Base-by-base conservation (phyloP, 345 rosid species). In the Anastatica hierochuntica region DNA sequence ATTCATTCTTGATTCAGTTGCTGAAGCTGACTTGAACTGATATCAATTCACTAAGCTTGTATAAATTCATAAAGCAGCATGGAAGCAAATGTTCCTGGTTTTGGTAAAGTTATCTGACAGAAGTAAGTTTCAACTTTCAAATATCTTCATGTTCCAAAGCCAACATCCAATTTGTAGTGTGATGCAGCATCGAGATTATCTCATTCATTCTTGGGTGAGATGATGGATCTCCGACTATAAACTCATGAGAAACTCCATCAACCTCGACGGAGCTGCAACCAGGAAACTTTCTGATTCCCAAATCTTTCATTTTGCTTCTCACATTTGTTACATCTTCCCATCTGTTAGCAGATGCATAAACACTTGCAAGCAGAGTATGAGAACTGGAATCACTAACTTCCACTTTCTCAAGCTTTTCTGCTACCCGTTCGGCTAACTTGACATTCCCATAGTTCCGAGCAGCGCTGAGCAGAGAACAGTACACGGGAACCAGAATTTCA, bases 251-350 rank as follows among this genome's bases (percentile, higher is more conserved):
- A 19, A 67, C 58, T 2, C 80, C 80, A 33, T 77, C 61, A 38
- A 76, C 69, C 71, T 84, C 79, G 1, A 86, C 45, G 17, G 82
- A 78, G 68, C 94, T 84, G 42, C 90, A 84, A 24, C 94, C 97
- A 14, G 96, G 90, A 31, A 74, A 57, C 79, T 80, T 86, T 66
- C 51, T 74, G 5, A 86, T 74, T 41, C 90, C 85, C 12, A 80
- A 74, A 58, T 70, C 76, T 66, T 80, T 84, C 97, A 90, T 86
- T 63, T 72, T 73, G 68, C 45, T 66, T 69, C 96, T 82, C 62
- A 79, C 82, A 49, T 42, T 76, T 10, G 61, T 77, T 16, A 71
- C 85, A 63, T 86, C 94, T 56, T 79, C 84, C 96, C 97, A 80
- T 73, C 78, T 80, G 44, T 77, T 62, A 4, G 79, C 79, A 21